Evolutionary conservation across 2,329 filamentous ascomycete species (phyloP), one percentile per base, ranked within the genome.

Genomic region (Trichophyton schoenleinii): DNA sequence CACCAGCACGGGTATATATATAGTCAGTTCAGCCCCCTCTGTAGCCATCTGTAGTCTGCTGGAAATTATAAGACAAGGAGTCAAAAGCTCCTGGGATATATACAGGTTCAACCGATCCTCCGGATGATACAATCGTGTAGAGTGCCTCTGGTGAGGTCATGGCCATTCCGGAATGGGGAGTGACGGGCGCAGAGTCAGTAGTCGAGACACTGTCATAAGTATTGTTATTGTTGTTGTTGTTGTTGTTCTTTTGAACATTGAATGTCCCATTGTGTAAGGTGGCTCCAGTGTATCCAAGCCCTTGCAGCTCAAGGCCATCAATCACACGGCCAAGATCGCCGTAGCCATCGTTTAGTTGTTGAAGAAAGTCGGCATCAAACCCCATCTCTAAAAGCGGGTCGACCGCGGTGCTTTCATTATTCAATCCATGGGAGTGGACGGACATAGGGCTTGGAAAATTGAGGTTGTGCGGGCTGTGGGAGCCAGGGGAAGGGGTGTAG

Each of bases 301-400:
- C 28, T 36, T 66, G 66, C 44, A 70, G 65, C 34, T 66, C 65
- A 49, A 73, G 57, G 1, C 57, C 67, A 59, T 71, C 68, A 42
- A 75, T 62, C 49, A 70, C 70, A 28, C 70, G 63, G 22, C 70
- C 67, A 44, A 74, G 61, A 36, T 72, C 69, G n/a, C 68, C 70
- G 61, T 73, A 72, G 42, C 67, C 67, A 31, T 71, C 66, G 38
- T 72, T 72, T 38, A 74, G 61, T 58, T 69, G 69, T 60, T 73
- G 72, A 61, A 76, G 62, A 55, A 74, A 72, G 13, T 70, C 69
- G 4, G 71, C 70, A 31, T 75, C 73, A 58, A 74, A 75, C 4
- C 71, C 72, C 68, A 74, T 72, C 61, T 72, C 71, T 44, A 71
- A 67, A 44, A 74, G 68, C 2, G 71, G 69, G 58, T 75, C 72